phyloP scores from a whole-genome alignment of 352 stramenopile genomes.

The Globisporangium camurandrum region DNA sequence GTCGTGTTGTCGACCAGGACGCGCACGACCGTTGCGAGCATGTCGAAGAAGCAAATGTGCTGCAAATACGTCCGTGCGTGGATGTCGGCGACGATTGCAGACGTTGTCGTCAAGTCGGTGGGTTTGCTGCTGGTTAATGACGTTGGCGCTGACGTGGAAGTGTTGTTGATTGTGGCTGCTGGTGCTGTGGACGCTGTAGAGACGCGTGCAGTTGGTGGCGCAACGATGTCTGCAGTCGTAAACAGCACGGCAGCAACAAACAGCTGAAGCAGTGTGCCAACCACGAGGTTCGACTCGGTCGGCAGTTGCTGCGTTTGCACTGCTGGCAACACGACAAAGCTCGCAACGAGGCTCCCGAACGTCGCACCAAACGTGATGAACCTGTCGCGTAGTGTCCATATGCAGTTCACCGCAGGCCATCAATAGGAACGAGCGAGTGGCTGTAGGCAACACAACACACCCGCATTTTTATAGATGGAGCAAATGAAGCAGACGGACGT shows the following conservation, averaged over 20 bases:
- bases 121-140: neutral
- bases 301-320: slow-evolving; percentile 42
- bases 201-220: neutral
- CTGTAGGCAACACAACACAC: neutral
- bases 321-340: slow-evolving; percentile 56
- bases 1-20: slow-evolving; percentile 81
- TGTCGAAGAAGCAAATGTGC: slow-evolving; percentile 85
- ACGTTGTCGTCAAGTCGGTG: slow-evolving; percentile 15
- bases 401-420: too few species aligned
- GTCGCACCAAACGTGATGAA: slow-evolving; percentile 83
- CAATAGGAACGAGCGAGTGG: too few species aligned
- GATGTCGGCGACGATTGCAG: slow-evolving; percentile 52
- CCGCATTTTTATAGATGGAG: neutral
- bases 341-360: slow-evolving; percentile 66
- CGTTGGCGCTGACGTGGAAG: too few species aligned
- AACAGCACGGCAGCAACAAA: slow-evolving; percentile 51
- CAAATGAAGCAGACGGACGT: slow-evolving; percentile 2
- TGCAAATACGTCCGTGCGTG: slow-evolving; percentile 68
- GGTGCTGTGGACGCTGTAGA: neutral
- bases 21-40: slow-evolving; percentile 69
- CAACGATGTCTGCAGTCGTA: slow-evolving; percentile 38
- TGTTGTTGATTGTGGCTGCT: slow-evolving; percentile 1
- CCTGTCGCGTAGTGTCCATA: too few species aligned
- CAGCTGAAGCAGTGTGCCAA: slow-evolving; percentile 42
- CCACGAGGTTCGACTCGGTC: slow-evolving; percentile 70